Evolutionary conservation across 768 basidiomycete genomes (phyloP), one percentile per base, ranked within the genome.

Genomic region (Collybia sordida): DNA sequence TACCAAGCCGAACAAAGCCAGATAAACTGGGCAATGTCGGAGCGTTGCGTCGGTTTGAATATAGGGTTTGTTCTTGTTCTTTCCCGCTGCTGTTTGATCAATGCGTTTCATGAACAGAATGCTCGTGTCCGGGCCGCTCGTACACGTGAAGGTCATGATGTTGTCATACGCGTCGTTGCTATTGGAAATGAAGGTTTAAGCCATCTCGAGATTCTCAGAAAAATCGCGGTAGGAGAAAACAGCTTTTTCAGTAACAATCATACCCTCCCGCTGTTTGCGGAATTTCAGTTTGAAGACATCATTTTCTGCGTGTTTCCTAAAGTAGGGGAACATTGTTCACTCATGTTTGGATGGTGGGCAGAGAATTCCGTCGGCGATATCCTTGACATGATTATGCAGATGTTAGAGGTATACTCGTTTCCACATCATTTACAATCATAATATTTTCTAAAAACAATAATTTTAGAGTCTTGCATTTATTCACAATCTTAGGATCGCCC

Each of bases 311-410:
- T 62, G 22, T 60, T 64, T 42, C 63, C 63, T 6, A 54, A 39
- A 35, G 52, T 55, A 1, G 57, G 59, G 5, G 37, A 18, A n/a
- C 17, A 19, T 8, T 25, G 60, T 40, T 3, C 27, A 2, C 38
- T 23, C 15, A 42, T 48, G 35, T 51, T 48, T 51, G 49, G 45
- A 17, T 19, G n/a, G 9, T 60, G 59, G 59, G 42, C 58, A 7
- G 42, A 58, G 47, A 60, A 64, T 48, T 59, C 61, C 18, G 63
- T 62, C 1, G 63, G 59, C 0, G 61, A 64, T 34, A 37, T 62
- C 22, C n/a, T 64, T 15, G 59, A 64, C 41, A 62, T 62, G 59
- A 21, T 64, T 0, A 35, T 64, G 51, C 61, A 64, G 24, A 60
- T 57, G 41, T 40, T 67, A 21, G 61, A 67, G 59, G 67, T 66